Base-by-base conservation (phyloP, 208 protist species). In the Histomonas meleagridis region DNA sequence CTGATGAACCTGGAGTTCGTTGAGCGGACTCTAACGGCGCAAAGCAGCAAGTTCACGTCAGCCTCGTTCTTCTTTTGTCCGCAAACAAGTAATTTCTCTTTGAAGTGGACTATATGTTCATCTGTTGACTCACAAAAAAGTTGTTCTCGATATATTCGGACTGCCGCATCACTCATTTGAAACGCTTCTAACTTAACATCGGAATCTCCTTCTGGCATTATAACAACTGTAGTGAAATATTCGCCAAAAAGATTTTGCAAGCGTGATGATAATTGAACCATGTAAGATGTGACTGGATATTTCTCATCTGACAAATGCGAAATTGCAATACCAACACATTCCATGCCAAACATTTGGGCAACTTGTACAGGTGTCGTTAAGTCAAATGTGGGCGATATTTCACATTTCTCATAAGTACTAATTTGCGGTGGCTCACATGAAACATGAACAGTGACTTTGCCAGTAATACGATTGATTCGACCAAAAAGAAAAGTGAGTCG, bases 261-360 rank as follows among this genome's bases (percentile, higher is more conserved):
- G 10, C 55, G 32, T 16, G 76, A 40, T 55, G 76, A 40, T 1
- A 86, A 16, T 43, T 57, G 43, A 38, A 86, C 26, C 76, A 86
- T 86, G 18, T 86, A 86, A 38, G 51, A 16, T 18, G 76, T 57
- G 10, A 86, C 32, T 86, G 40, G 23, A 35, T 86, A 46, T 5
- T 86, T 21, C 1, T 32, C 7, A 86, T 86, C 76, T 38, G 26
- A 23, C 7, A 35, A 4, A 43, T 76, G 26, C 2, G 76, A 86
- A 18, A 86, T 86, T 2, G 76, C 76, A 12, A 86, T 86, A 7
- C 76, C 76, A 38, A 86, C 76, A n/a, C 76, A 86, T 16, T 86
- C 46, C 76, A 86, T 86, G 3, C 76, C 76, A 38, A 86, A 86
- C 0, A 21, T 26, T 16, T 86, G 1, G 7, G 76, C 40, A 55